A percentile compares a stretch with the other conserved stretches of the same genome.
phyloP scores from a whole-genome alignment of 2,329 filamentous ascomycete species.

The Tolypocladium album region DNA sequence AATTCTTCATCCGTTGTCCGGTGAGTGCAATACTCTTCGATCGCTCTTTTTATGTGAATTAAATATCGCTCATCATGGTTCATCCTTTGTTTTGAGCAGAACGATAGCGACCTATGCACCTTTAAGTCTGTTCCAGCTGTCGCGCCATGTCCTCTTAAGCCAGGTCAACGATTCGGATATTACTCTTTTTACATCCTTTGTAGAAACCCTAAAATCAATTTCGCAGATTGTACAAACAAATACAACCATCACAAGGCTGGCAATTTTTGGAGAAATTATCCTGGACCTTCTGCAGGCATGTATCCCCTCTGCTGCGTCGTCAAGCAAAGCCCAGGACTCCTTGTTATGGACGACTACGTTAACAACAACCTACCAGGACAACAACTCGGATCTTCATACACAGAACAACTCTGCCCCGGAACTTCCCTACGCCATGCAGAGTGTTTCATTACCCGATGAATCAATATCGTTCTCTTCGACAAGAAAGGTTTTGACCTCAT shows the following conservation, averaged over 20 bases:
- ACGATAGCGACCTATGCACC: background rate
- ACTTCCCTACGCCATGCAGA: background rate
- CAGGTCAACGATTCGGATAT: background rate
- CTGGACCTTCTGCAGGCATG: background rate
- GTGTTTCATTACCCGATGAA: background rate
- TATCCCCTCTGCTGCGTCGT: background rate
- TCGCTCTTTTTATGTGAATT: background rate
- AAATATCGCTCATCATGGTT: background rate
- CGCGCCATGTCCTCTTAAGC: background rate
- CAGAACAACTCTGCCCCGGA: background rate
- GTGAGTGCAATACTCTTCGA: background rate
- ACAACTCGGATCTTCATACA: background rate
- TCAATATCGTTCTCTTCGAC: background rate
- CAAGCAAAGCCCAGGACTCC: background rate
- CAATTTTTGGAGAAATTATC: background rate
- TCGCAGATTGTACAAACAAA: background rate
- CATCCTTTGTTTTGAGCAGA: background rate
- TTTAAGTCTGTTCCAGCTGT: background rate
- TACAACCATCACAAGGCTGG: background rate
- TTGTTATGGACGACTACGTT: background rate
- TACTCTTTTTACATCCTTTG: background rate
- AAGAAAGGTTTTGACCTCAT: background rate
- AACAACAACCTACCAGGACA: background rate
- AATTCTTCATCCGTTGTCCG: background rate
- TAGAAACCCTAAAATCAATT: background rate